Evolutionary conservation across 164 flowering plant genomes (phyloP).

Genomic region (Nelumbo lutea): DNA sequence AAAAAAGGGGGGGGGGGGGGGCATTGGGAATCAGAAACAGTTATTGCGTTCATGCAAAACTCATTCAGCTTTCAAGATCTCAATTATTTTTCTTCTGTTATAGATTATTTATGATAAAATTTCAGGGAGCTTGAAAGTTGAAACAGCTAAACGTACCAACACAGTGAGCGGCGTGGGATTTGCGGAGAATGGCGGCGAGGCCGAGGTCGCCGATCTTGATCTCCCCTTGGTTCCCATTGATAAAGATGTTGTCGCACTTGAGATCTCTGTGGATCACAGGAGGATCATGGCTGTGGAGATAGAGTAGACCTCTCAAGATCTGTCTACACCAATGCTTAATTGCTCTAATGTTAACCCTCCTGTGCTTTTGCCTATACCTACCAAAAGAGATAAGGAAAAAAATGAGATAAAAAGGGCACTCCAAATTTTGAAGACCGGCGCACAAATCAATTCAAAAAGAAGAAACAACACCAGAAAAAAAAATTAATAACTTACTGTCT

Average conservation of each 20-base stretch:
- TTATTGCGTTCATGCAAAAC: no score
- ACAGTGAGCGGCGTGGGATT: conserved; percentile 85
- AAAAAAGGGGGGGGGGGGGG: not conserved
- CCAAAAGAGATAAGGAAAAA: conserved; percentile 4
- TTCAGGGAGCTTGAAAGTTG: not conserved
- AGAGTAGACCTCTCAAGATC: conserved; percentile 81
- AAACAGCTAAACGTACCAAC: conserved; percentile 55
- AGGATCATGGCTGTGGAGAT: conserved; percentile 86
- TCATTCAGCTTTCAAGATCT: no score
- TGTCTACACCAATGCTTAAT: conserved; percentile 99
- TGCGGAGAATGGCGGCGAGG: conserved; percentile 83
- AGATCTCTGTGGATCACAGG: conserved; percentile 97
- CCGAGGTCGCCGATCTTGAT: conserved; percentile 98
- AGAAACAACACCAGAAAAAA: conserved; percentile 11
- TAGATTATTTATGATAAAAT: no score
- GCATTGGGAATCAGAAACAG: not conserved
- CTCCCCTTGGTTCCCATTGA: conserved; percentile 95
- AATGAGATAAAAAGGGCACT: not conserved
- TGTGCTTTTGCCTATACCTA: conserved; percentile 91
- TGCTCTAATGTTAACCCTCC: conserved; percentile 79
- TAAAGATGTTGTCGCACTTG: conserved; percentile 93
- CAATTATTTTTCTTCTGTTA: no score
- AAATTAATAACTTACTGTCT: conserved; percentile 50
- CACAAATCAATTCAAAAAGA: conserved; percentile 3
- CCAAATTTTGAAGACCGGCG: not conserved